Conservation (phyloP, 164 flowering plant genomes). For the Piper longum region DNA sequence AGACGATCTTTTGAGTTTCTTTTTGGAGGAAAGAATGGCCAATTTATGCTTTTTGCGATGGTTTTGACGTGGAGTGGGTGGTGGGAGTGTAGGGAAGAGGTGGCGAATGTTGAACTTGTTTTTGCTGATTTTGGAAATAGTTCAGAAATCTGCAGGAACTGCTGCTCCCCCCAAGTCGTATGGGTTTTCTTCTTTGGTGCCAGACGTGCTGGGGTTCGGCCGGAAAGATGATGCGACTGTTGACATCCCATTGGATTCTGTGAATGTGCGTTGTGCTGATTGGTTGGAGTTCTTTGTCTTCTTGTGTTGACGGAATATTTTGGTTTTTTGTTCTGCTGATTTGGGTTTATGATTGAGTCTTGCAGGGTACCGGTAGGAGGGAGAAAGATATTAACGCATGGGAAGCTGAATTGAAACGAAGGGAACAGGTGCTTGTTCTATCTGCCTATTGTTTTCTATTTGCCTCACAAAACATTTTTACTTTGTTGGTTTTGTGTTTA, state of each 20-base stretch:
- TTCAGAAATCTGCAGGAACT: constrained; percentile 48
- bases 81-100: too few species aligned
- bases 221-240: constrained; percentile 68
- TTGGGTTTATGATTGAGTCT: not conserved
- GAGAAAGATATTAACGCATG: constrained; percentile 7
- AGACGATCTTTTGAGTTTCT: too few species aligned
- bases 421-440: constrained; percentile 41
- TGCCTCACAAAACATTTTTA: too few species aligned
- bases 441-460: too few species aligned
- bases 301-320: too few species aligned
- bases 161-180: constrained; percentile 24
- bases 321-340: not conserved
- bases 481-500: too few species aligned
- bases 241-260: constrained; percentile 61
- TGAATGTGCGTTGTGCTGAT: constrained; percentile 2
- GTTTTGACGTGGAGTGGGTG: too few species aligned
- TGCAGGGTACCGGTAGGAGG: constrained; percentile 9
- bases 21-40: too few species aligned
- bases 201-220: constrained; percentile 49
- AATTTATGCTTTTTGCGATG: too few species aligned
- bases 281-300: not conserved
- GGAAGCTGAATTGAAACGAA: constrained; percentile 68
- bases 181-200: constrained; percentile 37
- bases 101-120: too few species aligned
- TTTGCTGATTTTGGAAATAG: not conserved